Evolutionary conservation across 2,329 filamentous ascomycete genomes (phyloP).

Genomic region (Grosmannia serpens): DNA sequence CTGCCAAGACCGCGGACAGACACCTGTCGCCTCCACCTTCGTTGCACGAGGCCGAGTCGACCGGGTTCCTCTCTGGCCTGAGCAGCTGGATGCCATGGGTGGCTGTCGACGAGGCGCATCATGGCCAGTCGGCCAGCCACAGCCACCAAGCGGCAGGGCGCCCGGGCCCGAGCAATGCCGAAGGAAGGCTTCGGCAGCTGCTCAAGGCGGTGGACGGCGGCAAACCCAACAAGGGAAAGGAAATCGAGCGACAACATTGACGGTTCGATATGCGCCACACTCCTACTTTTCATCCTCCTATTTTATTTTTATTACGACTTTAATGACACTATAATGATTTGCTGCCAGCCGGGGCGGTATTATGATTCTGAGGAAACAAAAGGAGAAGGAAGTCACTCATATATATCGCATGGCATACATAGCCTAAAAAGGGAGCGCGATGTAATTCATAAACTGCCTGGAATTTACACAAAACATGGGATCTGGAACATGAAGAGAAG

Average conservation of each 20-base stretch:
- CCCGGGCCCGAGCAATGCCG: slow-evolving; percentile 29
- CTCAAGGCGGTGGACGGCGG: slow-evolving; percentile 26
- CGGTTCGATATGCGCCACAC: too few species aligned
- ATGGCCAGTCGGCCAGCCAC: not conserved
- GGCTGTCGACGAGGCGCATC: not conserved
- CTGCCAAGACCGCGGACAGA: too few species aligned
- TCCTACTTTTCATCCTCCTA: too few species aligned
- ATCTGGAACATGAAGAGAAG: not conserved
- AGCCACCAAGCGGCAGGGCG: not conserved
- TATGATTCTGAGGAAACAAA: not conserved
- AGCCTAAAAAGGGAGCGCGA: not conserved
- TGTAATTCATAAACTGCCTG: not conserved
- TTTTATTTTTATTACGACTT: not conserved
- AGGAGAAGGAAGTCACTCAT: not conserved
- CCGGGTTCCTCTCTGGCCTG: slow-evolving; percentile 25
- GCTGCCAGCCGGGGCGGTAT: too few species aligned
- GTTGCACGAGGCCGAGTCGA: slow-evolving; percentile 13
- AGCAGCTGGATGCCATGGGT: slow-evolving; percentile 36
- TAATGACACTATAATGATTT: not conserved
- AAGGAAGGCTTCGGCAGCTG: slow-evolving; percentile 43
- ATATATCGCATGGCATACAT: not conserved
- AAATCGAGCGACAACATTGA: slow-evolving; percentile 6
- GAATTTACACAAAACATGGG: not conserved
- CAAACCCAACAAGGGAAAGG: slow-evolving; percentile 16
- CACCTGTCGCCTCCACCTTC: too few species aligned